Evolutionary conservation across 176 grass and related monocot genomes (phyloP), one percentile per base, ranked within the genome.

Genomic region (Oryza glaberrima): DNA sequence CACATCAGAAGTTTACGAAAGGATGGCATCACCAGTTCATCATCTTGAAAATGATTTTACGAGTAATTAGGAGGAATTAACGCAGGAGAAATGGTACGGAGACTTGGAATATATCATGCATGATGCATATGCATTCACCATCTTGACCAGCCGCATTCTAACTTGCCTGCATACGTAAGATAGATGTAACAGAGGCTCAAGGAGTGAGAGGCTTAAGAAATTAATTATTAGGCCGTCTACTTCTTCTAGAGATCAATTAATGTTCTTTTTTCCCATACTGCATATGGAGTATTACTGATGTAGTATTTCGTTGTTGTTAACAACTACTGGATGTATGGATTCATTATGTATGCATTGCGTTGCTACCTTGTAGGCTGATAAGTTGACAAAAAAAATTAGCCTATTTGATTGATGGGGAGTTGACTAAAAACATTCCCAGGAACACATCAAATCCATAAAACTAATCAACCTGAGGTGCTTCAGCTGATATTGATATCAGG

Each of bases 301-400:
- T 40, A 40, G 38, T 7, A 7, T 20, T 66, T 64, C 8, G 3
- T 45, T 45, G 12, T 72, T 72, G 52, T 48, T 32, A 26, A 51
- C 43, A 34, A 54, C 58, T 79, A 54, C 44, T 79, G 43, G 52
- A 34, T 56, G 6, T 49, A 13, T 49, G 47, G 47, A 49, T 67
- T 44, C 11, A 82, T 23, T 19, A 20, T 83, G 38, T 34, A 46
- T 52, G 14, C 70, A 34, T 17, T 60, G 25, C 61, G 52, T 66
- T 4, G 20, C 74, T 51, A 60, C 28, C 56, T 52, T 66, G 69
- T 66, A 44, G 26, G 13, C 69, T 83, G 11, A 66, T 83, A 52
- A 66, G 58, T 41, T 84, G 75, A 79, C 69, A 41, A 54, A 83
- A 78, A n/a, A 12, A 23, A 11, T 73, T 40, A 9, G 17, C 56